Conservation (phyloP, 192 early-diverging fungal species). For the Backusella morwellensis region DNA sequence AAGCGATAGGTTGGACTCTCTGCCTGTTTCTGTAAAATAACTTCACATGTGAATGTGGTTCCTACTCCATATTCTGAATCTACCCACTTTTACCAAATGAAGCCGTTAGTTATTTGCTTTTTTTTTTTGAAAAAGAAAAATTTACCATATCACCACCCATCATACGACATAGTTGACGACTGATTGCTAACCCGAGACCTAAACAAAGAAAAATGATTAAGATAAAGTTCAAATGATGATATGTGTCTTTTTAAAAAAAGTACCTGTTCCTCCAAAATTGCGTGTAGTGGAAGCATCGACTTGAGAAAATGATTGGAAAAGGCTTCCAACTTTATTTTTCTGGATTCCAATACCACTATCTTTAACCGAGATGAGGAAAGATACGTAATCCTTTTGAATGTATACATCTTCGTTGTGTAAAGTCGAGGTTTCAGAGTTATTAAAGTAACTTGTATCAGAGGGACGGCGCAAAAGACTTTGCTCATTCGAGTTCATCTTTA, state of each 20-base stretch:
- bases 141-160: conserved; percentile 63
- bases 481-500: conserved; percentile 1
- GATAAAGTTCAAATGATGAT: background rate
- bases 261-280: conserved; percentile 56
- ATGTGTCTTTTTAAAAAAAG: conserved; percentile 10
- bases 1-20: conserved; percentile 12
- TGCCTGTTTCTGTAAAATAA: conserved; percentile 7
- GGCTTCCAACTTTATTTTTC: conserved; percentile 39
- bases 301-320: conserved; percentile 65
- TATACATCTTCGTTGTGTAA: background rate
- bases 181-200: conserved; percentile 65
- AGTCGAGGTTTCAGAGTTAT: background rate
- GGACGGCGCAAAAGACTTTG: background rate
- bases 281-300: conserved; percentile 57
- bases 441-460: background rate
- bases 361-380: conserved; percentile 16
- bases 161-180: conserved; percentile 48
- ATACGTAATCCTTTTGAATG: background rate
- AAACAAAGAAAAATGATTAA: conserved; percentile 10
- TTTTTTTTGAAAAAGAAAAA: background rate
- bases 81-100: conserved; percentile 11
- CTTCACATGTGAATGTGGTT: conserved; percentile 68
- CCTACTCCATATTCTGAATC: conserved; percentile 61
- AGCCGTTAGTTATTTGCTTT: background rate
- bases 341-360: conserved; percentile 49